These are phyloP conservation scores for Fistulinella cinereoalba DNA, from an alignment of 1,284 basidiomycete genomes.

Conservation along the genomic window DNA sequence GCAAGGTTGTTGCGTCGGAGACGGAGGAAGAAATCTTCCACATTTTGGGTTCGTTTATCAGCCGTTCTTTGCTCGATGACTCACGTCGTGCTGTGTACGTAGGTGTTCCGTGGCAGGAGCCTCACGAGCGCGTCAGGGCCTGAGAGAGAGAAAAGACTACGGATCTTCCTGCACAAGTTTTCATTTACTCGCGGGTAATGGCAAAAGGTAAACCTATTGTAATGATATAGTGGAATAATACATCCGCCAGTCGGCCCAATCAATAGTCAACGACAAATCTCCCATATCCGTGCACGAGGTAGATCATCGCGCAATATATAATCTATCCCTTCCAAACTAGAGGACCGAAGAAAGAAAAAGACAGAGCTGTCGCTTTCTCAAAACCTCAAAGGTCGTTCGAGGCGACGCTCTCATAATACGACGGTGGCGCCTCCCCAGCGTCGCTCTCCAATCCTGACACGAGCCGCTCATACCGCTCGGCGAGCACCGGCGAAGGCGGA, in stretches of 20 bases:
- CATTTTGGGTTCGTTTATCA: slow-evolving; percentile 51
- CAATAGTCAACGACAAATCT: too few species aligned
- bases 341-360: neutral
- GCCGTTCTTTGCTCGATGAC: neutral
- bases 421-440: slow-evolving; percentile 63
- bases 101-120: slow-evolving; percentile 74
- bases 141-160: slow-evolving; percentile 9
- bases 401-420: slow-evolving; percentile 54
- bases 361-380: neutral
- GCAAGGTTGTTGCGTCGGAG: slow-evolving; percentile 72
- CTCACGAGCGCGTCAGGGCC: slow-evolving; percentile 61
- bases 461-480: slow-evolving; percentile 54
- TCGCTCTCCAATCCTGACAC: slow-evolving; percentile 65
- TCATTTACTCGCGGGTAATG: too few species aligned
- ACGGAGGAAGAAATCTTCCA: slow-evolving; percentile 85
- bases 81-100: neutral
- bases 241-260: too few species aligned
- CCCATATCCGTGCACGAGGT: neutral
- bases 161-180: too few species aligned
- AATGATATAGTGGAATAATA: too few species aligned
- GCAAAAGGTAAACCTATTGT: too few species aligned
- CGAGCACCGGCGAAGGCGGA: slow-evolving; percentile 23
- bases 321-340: neutral
- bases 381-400: neutral
- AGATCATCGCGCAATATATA: neutral